A percentile compares a stretch with the other conserved stretches of the same genome.
Conservation (phyloP, 1,139 yeast species). For the Scheffersomyces stambukii region DNA sequence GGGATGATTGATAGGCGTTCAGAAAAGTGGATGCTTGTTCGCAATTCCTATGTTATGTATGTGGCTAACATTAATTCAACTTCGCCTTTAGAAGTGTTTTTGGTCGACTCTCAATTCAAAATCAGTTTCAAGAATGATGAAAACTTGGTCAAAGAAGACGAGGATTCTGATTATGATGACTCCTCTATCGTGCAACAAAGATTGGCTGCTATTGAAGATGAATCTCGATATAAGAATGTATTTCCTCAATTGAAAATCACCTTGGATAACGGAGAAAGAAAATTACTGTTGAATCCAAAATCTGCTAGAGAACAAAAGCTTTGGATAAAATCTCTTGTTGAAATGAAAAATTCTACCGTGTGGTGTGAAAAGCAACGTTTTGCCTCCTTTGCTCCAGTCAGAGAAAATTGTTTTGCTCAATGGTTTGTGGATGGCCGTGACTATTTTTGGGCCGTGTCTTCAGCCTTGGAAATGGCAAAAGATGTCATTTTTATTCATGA, state of each 20-base stretch:
- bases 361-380: slow-evolving; percentile 80
- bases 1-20: slow-evolving; percentile 89
- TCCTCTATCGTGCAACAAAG: slow-evolving; percentile 26
- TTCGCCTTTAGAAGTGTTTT: slow-evolving; percentile 83
- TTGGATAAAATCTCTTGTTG: slow-evolving; percentile 74
- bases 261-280: slow-evolving; percentile 77
- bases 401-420: slow-evolving; percentile 83
- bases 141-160: slow-evolving; percentile 18
- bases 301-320: slow-evolving; percentile 65
- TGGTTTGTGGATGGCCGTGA: slow-evolving; percentile 98
- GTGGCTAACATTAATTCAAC: slow-evolving; percentile 85
- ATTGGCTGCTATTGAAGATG: slow-evolving; percentile 20
- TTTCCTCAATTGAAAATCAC: slow-evolving; percentile 54
- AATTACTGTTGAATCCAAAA: slow-evolving; percentile 67
- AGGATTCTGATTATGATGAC: slow-evolving; percentile 47
- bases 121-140: slow-evolving; percentile 45
- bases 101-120: slow-evolving; percentile 70
- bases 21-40: slow-evolving; percentile 84
- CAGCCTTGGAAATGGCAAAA: slow-evolving; percentile 89
- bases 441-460: slow-evolving; percentile 93
- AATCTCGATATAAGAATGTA: slow-evolving; percentile 16
- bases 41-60: slow-evolving; percentile 80
- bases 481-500: slow-evolving; percentile 95
- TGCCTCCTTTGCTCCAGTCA: slow-evolving; percentile 87
- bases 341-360: slow-evolving; percentile 61